Evolutionary conservation across 805 yeast species (phyloP).

Genomic region (Candida oleophila): DNA sequence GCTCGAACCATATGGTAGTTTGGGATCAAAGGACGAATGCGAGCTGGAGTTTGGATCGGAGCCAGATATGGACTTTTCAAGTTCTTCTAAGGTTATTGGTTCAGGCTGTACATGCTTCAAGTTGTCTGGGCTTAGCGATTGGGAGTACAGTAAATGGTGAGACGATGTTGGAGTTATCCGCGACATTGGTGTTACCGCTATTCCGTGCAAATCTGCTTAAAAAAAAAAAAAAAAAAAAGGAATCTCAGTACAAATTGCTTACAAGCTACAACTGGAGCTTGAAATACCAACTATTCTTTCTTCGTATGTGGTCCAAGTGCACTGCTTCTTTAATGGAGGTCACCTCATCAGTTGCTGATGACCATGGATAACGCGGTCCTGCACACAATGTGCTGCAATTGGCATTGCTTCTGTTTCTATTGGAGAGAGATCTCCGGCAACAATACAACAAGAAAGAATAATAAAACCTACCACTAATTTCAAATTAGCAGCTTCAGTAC

Average conservation of each 20-base stretch:
- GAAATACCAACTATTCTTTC: no score
- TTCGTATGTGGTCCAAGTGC: no score
- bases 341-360: no score
- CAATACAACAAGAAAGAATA: no score
- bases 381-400: background rate
- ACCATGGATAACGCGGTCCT: background rate
- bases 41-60: background rate
- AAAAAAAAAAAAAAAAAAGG: no score
- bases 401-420: background rate
- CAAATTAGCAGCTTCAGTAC: no score
- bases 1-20: background rate
- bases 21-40: background rate
- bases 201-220: no score
- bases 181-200: no score
- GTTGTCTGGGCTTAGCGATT: background rate
- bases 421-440: background rate
- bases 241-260: no score
- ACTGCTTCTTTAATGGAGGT: no score
- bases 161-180: background rate
- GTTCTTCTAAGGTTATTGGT: constrained; percentile 5
- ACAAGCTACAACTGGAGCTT: no score
- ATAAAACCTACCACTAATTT: no score
- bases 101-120: constrained; percentile 5
- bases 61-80: background rate
- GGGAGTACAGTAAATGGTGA: background rate